Evolutionary conservation across 2,329 filamentous ascomycete species (phyloP), one percentile per base, ranked within the genome.

Genomic region (Seiridium cupressi): DNA sequence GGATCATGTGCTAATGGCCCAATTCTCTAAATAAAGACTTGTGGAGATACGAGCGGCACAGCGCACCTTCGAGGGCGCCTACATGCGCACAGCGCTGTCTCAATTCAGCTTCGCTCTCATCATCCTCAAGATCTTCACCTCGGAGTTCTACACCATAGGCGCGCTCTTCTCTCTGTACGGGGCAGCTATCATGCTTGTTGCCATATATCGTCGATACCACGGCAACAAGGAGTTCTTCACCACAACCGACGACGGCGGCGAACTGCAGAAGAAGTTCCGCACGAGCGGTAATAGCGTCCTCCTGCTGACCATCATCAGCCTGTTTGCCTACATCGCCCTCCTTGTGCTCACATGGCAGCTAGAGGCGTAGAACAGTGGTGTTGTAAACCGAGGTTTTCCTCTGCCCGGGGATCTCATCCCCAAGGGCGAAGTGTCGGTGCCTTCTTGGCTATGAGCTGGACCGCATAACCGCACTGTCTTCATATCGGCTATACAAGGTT

Each of bases 91-190:
- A 0, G 93, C 94, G 3, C 86, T 99, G 26, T 92, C 91, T 3
- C 93, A 98, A 71, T 98, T 98, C 79, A 94, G 91, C 60, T 98
- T 99, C 75, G 89, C 94, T 26, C 87, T 99, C 55, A 89, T 99
- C 64, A 91, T 99, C 57, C 86, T 97, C 66, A 97, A 96, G 79
- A 96, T 99, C 75, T 98, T 99, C 79, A 97, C 93, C 7, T 85
- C 89, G 57, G 95, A 98, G 72, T 98, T 99, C 80, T 98, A 98
- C 77, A 88, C 90, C 66, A 97, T 97, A 64, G 95, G 95, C n/a
- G 95, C 95, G 5, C 82, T 99, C 38, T 97, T 97, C 73, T 93
- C 95, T 48, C 88, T 92, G 54, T 98, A 98, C 71, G 95, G 94
- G 10, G 88, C 89, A 3, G 91, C 92, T 5, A 85, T 99, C 53